These are phyloP conservation scores for Trichoderma polysporum DNA, from an alignment of 2,329 filamentous ascomycete genomes.

Conservation along the genomic window DNA sequence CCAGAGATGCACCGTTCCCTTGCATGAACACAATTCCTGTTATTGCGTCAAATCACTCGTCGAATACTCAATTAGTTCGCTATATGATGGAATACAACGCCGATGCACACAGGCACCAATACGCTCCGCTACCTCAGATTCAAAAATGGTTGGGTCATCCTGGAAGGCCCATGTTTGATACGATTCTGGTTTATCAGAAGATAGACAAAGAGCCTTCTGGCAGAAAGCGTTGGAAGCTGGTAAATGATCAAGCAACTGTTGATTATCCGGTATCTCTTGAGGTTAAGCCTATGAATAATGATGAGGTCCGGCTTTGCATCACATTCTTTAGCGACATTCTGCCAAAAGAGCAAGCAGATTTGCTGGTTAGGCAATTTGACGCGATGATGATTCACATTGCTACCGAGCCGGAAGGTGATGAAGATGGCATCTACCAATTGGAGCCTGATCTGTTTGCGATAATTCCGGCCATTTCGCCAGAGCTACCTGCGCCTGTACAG, in stretches of 20 bases:
- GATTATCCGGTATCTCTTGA: constrained; percentile 84
- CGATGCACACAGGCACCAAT: constrained; percentile 66
- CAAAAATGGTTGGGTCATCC: constrained; percentile 69
- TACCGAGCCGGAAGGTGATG: constrained; percentile 42
- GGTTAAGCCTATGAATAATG: constrained; percentile 56
- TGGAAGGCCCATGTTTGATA: constrained; percentile 73
- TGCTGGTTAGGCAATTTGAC: constrained; percentile 73
- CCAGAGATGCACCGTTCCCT: constrained; percentile 65
- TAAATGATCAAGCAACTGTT: constrained; percentile 65
- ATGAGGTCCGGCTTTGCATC: constrained; percentile 59
- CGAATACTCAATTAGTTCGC: constrained; percentile 57
- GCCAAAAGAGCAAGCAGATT: constrained; percentile 63
- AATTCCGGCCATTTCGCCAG: constrained; percentile 57
- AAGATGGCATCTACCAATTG: constrained; percentile 39
- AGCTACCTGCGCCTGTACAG: constrained; percentile 56
- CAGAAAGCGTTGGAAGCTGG: constrained; percentile 54
- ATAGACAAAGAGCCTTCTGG: constrained; percentile 32
- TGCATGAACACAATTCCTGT: constrained; percentile 81
- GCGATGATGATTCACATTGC: constrained; percentile 61
- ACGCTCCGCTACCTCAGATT: constrained; percentile 67
- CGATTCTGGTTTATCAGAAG: constrained; percentile 81
- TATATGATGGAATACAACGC: constrained; percentile 66
- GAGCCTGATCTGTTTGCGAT: constrained; percentile 58
- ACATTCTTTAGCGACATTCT: constrained; percentile 65
- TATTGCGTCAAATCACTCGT: constrained; percentile 53